These are phyloP conservation scores for Tanozyma kutaoensis DNA, from an alignment of 805 yeast species.

Conservation along the genomic window DNA sequence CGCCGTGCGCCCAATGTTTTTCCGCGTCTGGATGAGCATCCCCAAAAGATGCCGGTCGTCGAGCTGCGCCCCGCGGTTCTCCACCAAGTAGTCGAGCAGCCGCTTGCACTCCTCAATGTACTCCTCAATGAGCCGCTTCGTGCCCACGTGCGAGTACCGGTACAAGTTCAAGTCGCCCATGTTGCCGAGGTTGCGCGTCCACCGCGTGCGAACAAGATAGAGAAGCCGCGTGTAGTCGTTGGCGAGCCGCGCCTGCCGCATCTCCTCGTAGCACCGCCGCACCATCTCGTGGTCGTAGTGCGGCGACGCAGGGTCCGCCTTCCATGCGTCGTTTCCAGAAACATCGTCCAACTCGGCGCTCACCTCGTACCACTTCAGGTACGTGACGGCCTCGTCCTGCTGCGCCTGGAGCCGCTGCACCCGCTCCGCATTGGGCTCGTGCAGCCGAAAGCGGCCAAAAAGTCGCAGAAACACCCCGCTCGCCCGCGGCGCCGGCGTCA, in stretches of 20 bases:
- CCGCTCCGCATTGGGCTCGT: slow-evolving; percentile 4
- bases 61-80: slow-evolving; percentile 24
- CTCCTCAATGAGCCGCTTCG: slow-evolving; percentile 72
- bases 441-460: no score
- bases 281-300: slow-evolving; percentile 65
- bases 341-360: slow-evolving; percentile 53
- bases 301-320: slow-evolving; percentile 41
- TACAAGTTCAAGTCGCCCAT: slow-evolving; percentile 75
- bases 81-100: slow-evolving; percentile 26
- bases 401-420: slow-evolving; percentile 12
- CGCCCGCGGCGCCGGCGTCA: no score
- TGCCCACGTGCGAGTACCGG: slow-evolving; percentile 71
- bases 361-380: slow-evolving; percentile 53
- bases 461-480: no score
- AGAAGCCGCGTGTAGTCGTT: slow-evolving; percentile 50
- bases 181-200: slow-evolving; percentile 77
- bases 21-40: slow-evolving; percentile 75
- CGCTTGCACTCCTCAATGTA: slow-evolving; percentile 65
- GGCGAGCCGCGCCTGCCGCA: slow-evolving; percentile 43
- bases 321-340: slow-evolving; percentile 63
- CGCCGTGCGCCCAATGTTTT: slow-evolving; percentile 90
- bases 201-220: slow-evolving; percentile 69
- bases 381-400: slow-evolving; percentile 25
- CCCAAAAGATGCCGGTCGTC: slow-evolving; percentile 64
- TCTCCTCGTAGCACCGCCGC: slow-evolving; percentile 33